Conservation (phyloP, 768 basidiomycete species). For the Tylopilus plumbeoviolaceoides region DNA sequence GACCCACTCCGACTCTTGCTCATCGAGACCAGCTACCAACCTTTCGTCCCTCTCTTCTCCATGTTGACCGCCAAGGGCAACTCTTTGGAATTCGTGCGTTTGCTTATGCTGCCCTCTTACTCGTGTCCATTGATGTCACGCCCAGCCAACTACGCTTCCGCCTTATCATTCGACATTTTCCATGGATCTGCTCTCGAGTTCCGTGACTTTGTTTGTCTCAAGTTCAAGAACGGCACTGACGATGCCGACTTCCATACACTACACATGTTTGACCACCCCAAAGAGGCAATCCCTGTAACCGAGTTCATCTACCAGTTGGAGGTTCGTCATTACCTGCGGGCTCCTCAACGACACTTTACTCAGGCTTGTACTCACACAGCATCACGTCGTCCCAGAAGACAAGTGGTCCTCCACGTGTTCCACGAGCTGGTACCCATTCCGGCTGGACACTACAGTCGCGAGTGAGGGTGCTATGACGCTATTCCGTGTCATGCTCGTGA, state of each 20-base stretch:
- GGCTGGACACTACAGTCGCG: neutral
- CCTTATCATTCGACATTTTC: slow-evolving; percentile 70
- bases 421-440: slow-evolving; percentile 26
- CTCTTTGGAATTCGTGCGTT: slow-evolving; percentile 61
- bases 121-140: neutral
- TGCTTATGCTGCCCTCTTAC: neutral
- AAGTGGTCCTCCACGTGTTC: slow-evolving; percentile 40
- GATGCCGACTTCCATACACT: slow-evolving; percentile 53
- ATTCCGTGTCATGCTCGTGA: neutral
- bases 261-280: slow-evolving; percentile 66
- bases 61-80: slow-evolving; percentile 56
- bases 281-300: slow-evolving; percentile 67
- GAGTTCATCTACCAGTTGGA: slow-evolving; percentile 80
- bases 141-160: slow-evolving; percentile 67
- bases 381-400: slow-evolving; percentile 35
- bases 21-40: slow-evolving; percentile 79
- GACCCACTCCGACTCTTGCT: slow-evolving; percentile 76
- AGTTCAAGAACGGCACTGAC: slow-evolving; percentile 75
- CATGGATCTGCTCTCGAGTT: slow-evolving; percentile 69
- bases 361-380: slow-evolving; percentile 21
- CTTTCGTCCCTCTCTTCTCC: slow-evolving; percentile 82
- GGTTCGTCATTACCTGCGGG: slow-evolving; percentile 36
- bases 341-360: neutral
- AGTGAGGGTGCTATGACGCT: neutral
- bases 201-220: slow-evolving; percentile 77